Evolutionary conservation across 345 rosid genomes (phyloP), one percentile per base, ranked within the genome.

Genomic region (Ceriops tagal): DNA sequence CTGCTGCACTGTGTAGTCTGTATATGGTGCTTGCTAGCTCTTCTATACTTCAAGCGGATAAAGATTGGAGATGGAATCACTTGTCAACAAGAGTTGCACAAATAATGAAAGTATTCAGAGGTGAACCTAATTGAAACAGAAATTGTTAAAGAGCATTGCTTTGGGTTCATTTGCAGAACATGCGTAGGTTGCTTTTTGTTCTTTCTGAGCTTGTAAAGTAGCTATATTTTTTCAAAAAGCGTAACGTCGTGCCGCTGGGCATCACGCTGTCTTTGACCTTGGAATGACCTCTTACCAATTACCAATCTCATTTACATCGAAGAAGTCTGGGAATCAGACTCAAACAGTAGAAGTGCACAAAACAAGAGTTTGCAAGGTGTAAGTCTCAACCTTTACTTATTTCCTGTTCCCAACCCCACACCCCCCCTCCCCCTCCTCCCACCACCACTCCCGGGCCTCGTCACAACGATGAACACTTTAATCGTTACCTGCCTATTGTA

Each of bases 141-240:
- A 64, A 47, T 43, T 57, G 61, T 53, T 20, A 51, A 60, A 16
- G 64, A 32, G 73, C 57, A 52, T 52, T 35, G 30, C 15, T 15
- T 34, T 68, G 24, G 60, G 62, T 57, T 69, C 37, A 32, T 24
- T 72, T 75, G 81, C 84, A 65, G 7, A 67, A 62, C 75, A 81
- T 66, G 81, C 62, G 46, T 6, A 62, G 49, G 63, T 21, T 51
- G 64, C 79, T 73, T 79, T 80, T 75, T 72, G 74, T 83, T 79
- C 75, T 75, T 77, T 79, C 72, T 63, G 63, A 46, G 74, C 53
- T 71, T 77, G 71, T 55, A 58, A 61, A 71, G 73, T 28, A 55
- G 21, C 32, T 9, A 63, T 37, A 61, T 27, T 71, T 39, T 77
- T 37, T 56, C 61, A 59, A 53, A 73, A 61, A 75, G 61, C 27